Base-by-base conservation (phyloP, 148 eudicot genomes). In the Fagopyrum esculentum region DNA sequence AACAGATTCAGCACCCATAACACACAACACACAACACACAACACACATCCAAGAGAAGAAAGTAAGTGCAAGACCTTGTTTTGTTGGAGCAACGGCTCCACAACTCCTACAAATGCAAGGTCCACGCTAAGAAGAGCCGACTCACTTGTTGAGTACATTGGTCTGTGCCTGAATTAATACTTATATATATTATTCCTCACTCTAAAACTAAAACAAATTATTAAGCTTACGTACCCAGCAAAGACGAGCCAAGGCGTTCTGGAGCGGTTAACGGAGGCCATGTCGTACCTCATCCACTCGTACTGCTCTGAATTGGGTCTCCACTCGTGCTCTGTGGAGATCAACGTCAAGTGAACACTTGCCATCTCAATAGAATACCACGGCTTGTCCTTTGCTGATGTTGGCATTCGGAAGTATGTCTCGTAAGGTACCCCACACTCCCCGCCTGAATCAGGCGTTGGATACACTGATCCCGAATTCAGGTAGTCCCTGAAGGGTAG, bases 391-490 rank as follows among this genome's bases (percentile, higher is more conserved):
- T 87, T 85, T 6, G 81, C 86, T 15, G 81, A 47, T 16, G 85
- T 86, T 3, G 98, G 98, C 98, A 93, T 90, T 26, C 79, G 90
- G 77, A 93, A 93, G 74, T 93, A 93, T 35, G 87, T 89, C 83
- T 90, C 98, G 35, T 93, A 93, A n/a, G 98, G 86, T 7, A 90
- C 88, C 12, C 98, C 98, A 82, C 98, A 93, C 80, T 93, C 98
- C 15, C 98, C 98, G 12, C 98, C 98, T 0, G 98, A 93, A 81
- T 90, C 96, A 6, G 98, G 90, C 49, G 92, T 89, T 66, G 49
- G 40, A 60, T 90, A 90, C 8, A 89, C 84, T 29, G 98, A 90
- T 43, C 96, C 93, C 6, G 91, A 80, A 47, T 77, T 71, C 9
- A 81, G 43, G 70, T 84, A 90, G 74, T 93, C 96, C 88, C 98